Conservation (phyloP, 1,284 basidiomycete genomes). For the Fomitopsis palustris region DNA sequence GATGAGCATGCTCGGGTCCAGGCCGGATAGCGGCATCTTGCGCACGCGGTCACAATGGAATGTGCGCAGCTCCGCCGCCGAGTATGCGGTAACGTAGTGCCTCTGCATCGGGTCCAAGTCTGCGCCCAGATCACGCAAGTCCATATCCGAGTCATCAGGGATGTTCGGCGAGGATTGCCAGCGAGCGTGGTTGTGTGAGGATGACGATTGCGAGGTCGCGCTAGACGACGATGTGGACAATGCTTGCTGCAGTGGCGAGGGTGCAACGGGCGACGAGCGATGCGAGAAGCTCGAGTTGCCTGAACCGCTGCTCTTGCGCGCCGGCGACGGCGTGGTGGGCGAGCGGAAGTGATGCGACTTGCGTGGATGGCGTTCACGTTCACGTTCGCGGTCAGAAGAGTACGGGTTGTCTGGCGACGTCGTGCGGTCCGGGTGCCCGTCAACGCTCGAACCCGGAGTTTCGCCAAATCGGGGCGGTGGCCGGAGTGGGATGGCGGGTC, state of each 20-base stretch:
- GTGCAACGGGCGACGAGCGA: slow-evolving; percentile 42
- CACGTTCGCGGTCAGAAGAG: slow-evolving; percentile 21
- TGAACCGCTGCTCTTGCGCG: slow-evolving; percentile 33
- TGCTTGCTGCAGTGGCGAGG: slow-evolving; percentile 59
- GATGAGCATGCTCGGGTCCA: slow-evolving; percentile 97
- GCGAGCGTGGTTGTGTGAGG: slow-evolving; percentile 29
- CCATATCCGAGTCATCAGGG: slow-evolving; percentile 34
- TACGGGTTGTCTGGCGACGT: slow-evolving; percentile 24
- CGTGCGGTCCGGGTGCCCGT: slow-evolving; percentile 17
- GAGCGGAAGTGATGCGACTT: slow-evolving; percentile 32
- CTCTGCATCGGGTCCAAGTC: slow-evolving; percentile 45
- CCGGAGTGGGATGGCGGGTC: slow-evolving; percentile 77
- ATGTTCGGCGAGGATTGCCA: slow-evolving; percentile 31
- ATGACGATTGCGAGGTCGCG: slow-evolving; percentile 24
- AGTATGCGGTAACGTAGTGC: slow-evolving; percentile 67
- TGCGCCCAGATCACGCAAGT: slow-evolving; percentile 28
- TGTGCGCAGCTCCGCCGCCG: slow-evolving; percentile 67
- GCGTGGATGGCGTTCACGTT: slow-evolving; percentile 24
- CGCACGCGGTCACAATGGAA: slow-evolving; percentile 94
- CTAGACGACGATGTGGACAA: slow-evolving; percentile 41
- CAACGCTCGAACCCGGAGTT: slow-evolving; percentile 5
- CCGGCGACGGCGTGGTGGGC: slow-evolving; percentile 53
- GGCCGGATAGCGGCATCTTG: slow-evolving; percentile 87
- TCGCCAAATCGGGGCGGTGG: slow-evolving; percentile 35
- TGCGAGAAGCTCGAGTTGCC: slow-evolving; percentile 54